Evolutionary conservation across 257 asterid species (phyloP).

Genomic region (Primulina huaijiensis): DNA sequence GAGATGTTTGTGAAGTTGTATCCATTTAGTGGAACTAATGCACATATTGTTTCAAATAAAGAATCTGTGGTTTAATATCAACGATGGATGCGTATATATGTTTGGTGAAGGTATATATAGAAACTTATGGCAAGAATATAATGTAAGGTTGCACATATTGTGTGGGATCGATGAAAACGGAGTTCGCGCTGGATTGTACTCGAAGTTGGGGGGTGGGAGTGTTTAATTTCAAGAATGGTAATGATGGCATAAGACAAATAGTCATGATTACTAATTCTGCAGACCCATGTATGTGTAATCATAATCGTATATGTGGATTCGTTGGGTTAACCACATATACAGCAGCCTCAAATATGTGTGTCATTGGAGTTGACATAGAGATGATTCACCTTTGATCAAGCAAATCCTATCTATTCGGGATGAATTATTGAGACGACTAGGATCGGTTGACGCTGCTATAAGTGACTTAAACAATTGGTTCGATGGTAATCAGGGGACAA

Average conservation of each 20-base stretch:
- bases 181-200: constrained; percentile 22
- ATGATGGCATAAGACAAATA: constrained; percentile 44
- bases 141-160: not conserved
- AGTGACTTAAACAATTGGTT: too few relatives aligned
- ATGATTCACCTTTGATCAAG: too few relatives aligned
- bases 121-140: not conserved
- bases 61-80: not conserved
- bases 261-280: constrained; percentile 49
- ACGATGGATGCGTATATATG: not conserved
- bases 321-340: too few relatives aligned
- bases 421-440: too few relatives aligned
- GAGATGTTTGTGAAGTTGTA: constrained; percentile 18
- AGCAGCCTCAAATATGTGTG: too few relatives aligned
- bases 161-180: not conserved
- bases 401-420: too few relatives aligned
- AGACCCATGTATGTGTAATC: constrained; percentile 39
- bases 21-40: constrained; percentile 21
- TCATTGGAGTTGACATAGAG: too few relatives aligned
- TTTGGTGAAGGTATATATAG: not conserved
- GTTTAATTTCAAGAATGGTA: constrained; percentile 41
- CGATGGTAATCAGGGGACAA: too few relatives aligned
- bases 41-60: constrained; percentile 33
- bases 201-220: not conserved
- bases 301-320: too few relatives aligned
- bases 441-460: too few relatives aligned